Percentiles rank a stretch among this genome's conserved stretches.
Conservation (phyloP, 202 grass and related monocot species). For the Panicum virgatum region DNA sequence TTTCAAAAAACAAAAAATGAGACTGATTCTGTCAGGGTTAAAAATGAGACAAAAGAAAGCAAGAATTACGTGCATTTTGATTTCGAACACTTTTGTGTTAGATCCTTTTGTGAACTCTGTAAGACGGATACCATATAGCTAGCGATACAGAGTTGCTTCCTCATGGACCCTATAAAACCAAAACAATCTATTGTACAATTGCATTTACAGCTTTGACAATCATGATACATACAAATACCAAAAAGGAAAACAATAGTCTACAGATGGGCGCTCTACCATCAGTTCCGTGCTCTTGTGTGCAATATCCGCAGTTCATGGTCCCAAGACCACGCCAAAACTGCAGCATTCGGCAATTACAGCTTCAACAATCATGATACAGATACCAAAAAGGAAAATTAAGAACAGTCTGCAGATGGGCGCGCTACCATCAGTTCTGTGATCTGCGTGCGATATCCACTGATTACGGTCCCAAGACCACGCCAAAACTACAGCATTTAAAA, state of each 20-base stretch:
- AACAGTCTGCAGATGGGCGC: neutral
- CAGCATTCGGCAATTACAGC: constrained; percentile 33
- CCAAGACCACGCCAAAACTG: constrained; percentile 18
- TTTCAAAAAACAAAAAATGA: neutral
- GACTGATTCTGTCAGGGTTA: neutral
- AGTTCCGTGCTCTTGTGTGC: neutral
- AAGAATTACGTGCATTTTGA: neutral
- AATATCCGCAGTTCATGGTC: neutral
- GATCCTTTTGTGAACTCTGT: neutral
- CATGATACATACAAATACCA: constrained; percentile 19
- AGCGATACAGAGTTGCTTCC: neutral
- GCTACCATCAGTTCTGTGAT: neutral
- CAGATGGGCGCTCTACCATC: constrained; percentile 18
- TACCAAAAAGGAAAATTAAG: neutral
- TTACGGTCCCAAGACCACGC: neutral
- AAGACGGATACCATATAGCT: neutral
- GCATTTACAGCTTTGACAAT: constrained; percentile 41
- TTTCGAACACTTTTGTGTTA: neutral
- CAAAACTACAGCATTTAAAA: constrained; percentile 19
- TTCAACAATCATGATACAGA: constrained; percentile 32
- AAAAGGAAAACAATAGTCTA: neutral
- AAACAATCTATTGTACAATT: constrained; percentile 5
- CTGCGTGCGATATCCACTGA: neutral
- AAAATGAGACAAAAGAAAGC: neutral
- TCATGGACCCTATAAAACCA: neutral